A percentile compares a stretch with the other conserved stretches of the same genome.
phyloP scores from a whole-genome alignment of 2,329 filamentous ascomycete species.

The Calonectria ilicicola region DNA sequence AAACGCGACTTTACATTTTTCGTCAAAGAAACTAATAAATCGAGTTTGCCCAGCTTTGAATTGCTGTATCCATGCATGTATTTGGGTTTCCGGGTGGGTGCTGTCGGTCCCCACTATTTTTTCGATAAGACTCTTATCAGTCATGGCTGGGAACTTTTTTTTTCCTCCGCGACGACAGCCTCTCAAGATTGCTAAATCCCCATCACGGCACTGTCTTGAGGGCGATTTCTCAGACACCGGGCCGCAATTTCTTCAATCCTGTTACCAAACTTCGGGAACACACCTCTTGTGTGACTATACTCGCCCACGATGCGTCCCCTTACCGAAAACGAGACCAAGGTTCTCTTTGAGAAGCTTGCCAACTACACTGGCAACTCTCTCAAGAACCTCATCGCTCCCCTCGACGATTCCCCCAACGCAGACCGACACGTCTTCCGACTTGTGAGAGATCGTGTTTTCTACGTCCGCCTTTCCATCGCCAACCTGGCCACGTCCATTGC shows the following conservation, averaged over 20 bases:
- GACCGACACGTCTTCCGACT: constrained; percentile 90
- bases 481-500: constrained; percentile 91
- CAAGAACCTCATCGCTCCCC: constrained; percentile 83
- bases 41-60: too few relatives aligned
- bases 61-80: too few relatives aligned
- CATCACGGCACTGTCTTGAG: constrained; percentile 18
- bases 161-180: constrained; percentile 14
- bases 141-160: constrained; percentile 36
- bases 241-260: neutral
- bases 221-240: neutral
- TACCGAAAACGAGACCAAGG: constrained; percentile 82
- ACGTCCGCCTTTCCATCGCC: constrained; percentile 88
- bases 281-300: too few relatives aligned
- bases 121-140: constrained; percentile 40
- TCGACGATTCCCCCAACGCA: constrained; percentile 73
- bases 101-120: neutral
- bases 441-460: constrained; percentile 88
- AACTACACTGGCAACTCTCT: constrained; percentile 91
- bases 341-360: constrained; percentile 91
- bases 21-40: too few relatives aligned
- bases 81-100: neutral
- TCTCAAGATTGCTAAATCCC: constrained; percentile 25
- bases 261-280: neutral
- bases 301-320: constrained; percentile 77
- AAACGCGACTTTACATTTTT: too few relatives aligned